These are phyloP conservation scores for Kodamaea laetipori DNA, from an alignment of 805 yeast species.

Conservation along the genomic window DNA sequence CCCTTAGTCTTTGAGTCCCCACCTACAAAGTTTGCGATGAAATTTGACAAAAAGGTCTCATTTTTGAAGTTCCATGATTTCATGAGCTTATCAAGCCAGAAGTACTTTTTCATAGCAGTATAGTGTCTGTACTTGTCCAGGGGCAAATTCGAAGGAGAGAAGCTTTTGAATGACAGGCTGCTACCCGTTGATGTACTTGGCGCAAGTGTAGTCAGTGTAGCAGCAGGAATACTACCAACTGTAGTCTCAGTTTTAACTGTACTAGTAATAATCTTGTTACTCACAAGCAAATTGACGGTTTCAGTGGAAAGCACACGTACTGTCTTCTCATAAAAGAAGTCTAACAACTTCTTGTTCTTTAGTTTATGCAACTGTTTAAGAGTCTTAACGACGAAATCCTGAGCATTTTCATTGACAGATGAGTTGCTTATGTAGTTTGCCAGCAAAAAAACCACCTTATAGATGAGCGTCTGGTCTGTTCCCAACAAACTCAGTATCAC, in stretches of 20 bases:
- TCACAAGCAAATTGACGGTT: slow-evolving; percentile 1
- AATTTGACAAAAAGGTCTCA: slow-evolving; percentile 17
- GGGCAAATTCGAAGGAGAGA: slow-evolving; percentile 4
- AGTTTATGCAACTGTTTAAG: slow-evolving; percentile 6
- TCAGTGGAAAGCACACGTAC: slow-evolving; percentile 11
- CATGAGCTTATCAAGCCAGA: slow-evolving; percentile 32
- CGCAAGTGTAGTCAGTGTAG: background rate
- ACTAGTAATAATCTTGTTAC: background rate
- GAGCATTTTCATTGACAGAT: background rate
- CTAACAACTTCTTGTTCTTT: background rate
- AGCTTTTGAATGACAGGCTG: slow-evolving; percentile 7
- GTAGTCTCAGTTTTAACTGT: background rate
- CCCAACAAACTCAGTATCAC: background rate
- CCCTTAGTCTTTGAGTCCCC: slow-evolving; percentile 2
- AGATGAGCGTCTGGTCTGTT: background rate
- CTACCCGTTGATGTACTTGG: background rate
- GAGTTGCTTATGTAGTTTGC: slow-evolving; percentile 11
- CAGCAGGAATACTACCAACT: background rate
- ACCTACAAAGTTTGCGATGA: slow-evolving; percentile 7
- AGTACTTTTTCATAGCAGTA: slow-evolving; percentile 23
- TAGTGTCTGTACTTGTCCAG: slow-evolving; percentile 8
- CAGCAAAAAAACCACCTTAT: slow-evolving; percentile 5
- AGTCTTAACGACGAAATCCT: slow-evolving; percentile 1
- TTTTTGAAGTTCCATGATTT: slow-evolving; percentile 25
- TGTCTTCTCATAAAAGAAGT: slow-evolving; percentile 16